phyloP scores from a whole-genome alignment of 2,329 filamentous ascomycete species.

The Colletotrichum spaethianum region DNA sequence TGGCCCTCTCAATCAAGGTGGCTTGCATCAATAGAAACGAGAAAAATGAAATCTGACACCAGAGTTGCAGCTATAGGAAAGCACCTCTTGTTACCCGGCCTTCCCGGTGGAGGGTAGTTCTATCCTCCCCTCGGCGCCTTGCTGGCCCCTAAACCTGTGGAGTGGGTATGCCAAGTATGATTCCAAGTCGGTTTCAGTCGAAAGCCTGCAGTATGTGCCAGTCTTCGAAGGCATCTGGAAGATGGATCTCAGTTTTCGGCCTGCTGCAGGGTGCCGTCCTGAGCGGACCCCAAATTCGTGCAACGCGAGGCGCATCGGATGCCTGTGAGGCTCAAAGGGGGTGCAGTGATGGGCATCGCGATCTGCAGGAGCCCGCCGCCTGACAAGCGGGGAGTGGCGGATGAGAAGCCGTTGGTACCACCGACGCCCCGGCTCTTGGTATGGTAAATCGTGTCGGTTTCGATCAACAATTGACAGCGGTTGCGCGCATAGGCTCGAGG shows the following conservation, averaged over 20 bases:
- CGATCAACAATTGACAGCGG: neutral
- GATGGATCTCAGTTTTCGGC: conserved; percentile 12
- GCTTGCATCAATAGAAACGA: conserved; percentile 26
- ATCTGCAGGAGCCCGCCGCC: conserved; percentile 35
- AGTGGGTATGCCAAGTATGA: conserved; percentile 32
- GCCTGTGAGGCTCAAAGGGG: conserved; percentile 37
- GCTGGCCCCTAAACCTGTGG: conserved; percentile 21
- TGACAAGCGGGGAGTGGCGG: conserved; percentile 37
- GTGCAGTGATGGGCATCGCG: conserved; percentile 17
- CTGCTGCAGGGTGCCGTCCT: conserved; percentile 25
- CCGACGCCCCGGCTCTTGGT: neutral
- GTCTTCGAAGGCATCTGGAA: neutral
- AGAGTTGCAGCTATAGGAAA: conserved; percentile 16
- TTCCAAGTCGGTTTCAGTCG: neutral
- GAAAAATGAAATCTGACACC: conserved; percentile 28
- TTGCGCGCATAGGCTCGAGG: no score
- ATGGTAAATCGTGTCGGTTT: neutral
- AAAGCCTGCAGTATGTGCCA: neutral
- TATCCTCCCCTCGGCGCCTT: conserved; percentile 15
- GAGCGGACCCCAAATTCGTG: conserved; percentile 25
- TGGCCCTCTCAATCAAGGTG: conserved; percentile 27
- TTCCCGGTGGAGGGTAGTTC: conserved; percentile 21
- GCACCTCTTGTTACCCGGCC: conserved; percentile 13
- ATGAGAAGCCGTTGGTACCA: conserved; percentile 24
- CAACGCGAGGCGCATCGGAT: conserved; percentile 25